Percentiles rank a stretch among this genome's conserved stretches.
phyloP scores from a whole-genome alignment of 345 rosid genomes.

The Rhodamnia rubescens region DNA sequence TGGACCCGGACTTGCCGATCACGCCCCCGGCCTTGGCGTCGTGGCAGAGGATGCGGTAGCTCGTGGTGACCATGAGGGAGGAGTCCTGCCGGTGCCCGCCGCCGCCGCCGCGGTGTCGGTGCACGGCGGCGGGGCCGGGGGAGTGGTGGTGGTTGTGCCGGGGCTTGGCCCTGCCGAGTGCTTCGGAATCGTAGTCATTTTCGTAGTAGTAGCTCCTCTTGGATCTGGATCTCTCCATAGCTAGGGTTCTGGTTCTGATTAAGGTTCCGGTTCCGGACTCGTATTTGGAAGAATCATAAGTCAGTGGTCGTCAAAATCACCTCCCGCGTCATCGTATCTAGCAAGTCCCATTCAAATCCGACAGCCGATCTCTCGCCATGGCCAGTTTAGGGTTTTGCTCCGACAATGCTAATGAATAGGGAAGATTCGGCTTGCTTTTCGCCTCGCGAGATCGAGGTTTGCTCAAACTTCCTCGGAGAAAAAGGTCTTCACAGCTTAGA shows the following conservation, averaged over 20 bases:
- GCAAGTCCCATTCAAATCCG: not conserved
- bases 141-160: constrained; percentile 37
- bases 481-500: no score
- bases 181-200: constrained; percentile 77
- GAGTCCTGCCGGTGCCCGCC: constrained; percentile 37
- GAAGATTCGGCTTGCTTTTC: no score
- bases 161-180: constrained; percentile 50
- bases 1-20: constrained; percentile 90
- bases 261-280: not conserved
- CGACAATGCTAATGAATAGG: no score
- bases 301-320: not conserved
- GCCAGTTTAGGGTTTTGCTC: not conserved
- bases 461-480: no score
- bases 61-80: constrained; percentile 60
- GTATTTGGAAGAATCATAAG: not conserved
- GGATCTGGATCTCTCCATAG: constrained; percentile 97
- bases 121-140: constrained; percentile 17
- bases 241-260: not conserved
- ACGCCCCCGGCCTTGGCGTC: constrained; percentile 97
- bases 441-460: no score
- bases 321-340: not conserved
- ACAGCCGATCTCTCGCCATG: not conserved
- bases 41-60: constrained; percentile 87
- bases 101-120: constrained; percentile 43
- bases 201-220: constrained; percentile 87